Base-by-base conservation (phyloP, 331 rosid species). In the Stylosanthes scabra region DNA sequence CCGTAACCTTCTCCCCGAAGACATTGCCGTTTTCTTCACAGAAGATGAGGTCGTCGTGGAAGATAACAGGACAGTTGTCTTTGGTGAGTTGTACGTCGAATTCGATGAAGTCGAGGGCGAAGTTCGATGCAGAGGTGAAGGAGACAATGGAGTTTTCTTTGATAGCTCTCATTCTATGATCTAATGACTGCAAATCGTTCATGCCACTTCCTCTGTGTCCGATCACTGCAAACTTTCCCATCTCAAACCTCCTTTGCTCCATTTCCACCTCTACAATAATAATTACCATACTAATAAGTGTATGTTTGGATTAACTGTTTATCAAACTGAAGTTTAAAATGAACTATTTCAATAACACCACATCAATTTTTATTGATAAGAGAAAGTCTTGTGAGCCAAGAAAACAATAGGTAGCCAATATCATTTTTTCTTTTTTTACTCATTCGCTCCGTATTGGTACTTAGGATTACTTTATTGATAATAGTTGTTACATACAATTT, bases 61-160 rank as follows among this genome's bases (percentile, higher is more conserved):
- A 92, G 79, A 92, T 88, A 84, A 92, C 84, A 0, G 97, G 97
- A 59, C 77, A 92, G 79, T 76, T 85, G 86, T 90, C 94, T 70
- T 56, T 86, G 3, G 97, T 88, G 66, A 90, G 96, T 96, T 87
- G 97, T 81, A 93, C 97, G 44, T 91, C 93, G n/a, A 90, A 90
- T 71, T 93, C 92, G 16, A 93, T 55, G 85, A 78, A 93, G 77
- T 91, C 87, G 9, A 93, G 52, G 1, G 92, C 87, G 54, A 78
- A 89, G 28, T 49, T 47, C 5, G 90, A 57, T 1, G 96, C 96
- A 2, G 82, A 71, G 52, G 86, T 83, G 83, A 93, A 93, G 34
- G 98, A 87, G 29, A 61, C 55, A 64, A 93, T 86, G 5, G 97
- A 83, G 51, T 93, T 93, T 78, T 93, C 97, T 42, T 88, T 90